phyloP scores from a whole-genome alignment of 2,329 filamentous ascomycete genomes.

The Boeremia lycopersici region DNA sequence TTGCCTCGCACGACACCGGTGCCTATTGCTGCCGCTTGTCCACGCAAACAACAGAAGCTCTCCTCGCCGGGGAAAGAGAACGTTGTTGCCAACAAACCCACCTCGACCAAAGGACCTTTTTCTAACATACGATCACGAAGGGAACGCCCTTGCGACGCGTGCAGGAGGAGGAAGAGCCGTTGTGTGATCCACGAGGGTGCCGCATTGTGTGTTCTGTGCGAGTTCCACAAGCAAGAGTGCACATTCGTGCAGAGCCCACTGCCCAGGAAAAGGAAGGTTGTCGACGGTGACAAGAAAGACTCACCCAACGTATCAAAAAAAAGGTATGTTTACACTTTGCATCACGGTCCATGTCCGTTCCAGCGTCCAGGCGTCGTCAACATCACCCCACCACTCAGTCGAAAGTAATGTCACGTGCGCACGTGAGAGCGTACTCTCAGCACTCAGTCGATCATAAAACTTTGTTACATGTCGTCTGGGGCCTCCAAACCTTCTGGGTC shows the following conservation, averaged over 20 bases:
- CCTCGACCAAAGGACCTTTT: constrained; percentile 41
- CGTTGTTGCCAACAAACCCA: constrained; percentile 47
- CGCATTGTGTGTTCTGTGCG: constrained; percentile 74
- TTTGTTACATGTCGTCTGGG: not conserved
- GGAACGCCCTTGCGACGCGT: constrained; percentile 65
- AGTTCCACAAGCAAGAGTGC: constrained; percentile 78
- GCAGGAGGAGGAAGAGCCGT: constrained; percentile 73
- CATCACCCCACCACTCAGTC: constrained; percentile 13
- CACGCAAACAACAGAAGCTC: constrained; percentile 48
- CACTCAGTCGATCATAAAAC: not conserved
- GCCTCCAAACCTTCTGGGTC: not conserved
- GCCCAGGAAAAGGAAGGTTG: constrained; percentile 79
- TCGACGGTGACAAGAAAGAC: constrained; percentile 66
- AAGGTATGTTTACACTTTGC: constrained; percentile 63
- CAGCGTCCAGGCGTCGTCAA: constrained; percentile 15
- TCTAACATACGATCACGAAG: constrained; percentile 49
- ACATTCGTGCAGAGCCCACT: constrained; percentile 78
- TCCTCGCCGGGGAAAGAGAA: constrained; percentile 51
- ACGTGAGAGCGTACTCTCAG: constrained; percentile 17
- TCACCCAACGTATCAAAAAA: constrained; percentile 63
- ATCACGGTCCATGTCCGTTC: constrained; percentile 10
- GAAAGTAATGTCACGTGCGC: constrained; percentile 28
- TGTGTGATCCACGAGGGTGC: constrained; percentile 81
- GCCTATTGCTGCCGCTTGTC: constrained; percentile 53
- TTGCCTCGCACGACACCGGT: constrained; percentile 52